Percentiles rank a stretch among this genome's conserved stretches.
Conservation (phyloP, 352 stramenopile species). For the Lagenidium giganteum region DNA sequence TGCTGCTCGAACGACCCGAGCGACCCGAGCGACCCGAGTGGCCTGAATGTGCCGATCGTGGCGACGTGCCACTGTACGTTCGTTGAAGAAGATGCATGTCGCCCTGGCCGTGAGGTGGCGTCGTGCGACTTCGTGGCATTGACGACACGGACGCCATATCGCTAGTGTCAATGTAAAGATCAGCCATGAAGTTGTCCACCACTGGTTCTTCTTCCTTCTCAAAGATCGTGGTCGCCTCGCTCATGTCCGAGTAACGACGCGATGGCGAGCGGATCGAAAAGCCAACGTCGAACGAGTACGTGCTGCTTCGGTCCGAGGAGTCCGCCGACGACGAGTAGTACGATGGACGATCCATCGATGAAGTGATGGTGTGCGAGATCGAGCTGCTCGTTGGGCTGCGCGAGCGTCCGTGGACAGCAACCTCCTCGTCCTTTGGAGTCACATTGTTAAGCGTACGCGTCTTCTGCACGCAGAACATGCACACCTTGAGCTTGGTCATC, state of each 20-base stretch:
- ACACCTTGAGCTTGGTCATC: slow-evolving; percentile 13
- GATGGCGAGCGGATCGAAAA: slow-evolving; percentile 7
- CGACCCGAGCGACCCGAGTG: too few species aligned
- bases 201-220: slow-evolving; percentile 1
- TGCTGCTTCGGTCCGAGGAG: slow-evolving; percentile 4
- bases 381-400: neutral
- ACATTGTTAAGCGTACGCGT: slow-evolving; percentile 1
- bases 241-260: slow-evolving; percentile 9
- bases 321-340: neutral
- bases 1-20: too few species aligned
- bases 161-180: slow-evolving; percentile 10
- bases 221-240: slow-evolving; percentile 9
- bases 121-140: too few species aligned
- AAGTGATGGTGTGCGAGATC: slow-evolving; percentile 4
- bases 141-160: slow-evolving; percentile 2
- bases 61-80: too few species aligned
- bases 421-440: neutral
- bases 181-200: neutral
- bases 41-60: too few species aligned
- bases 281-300: slow-evolving; percentile 4
- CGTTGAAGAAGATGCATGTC: too few species aligned
- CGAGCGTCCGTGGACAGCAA: too few species aligned
- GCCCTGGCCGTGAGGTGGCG: too few species aligned
- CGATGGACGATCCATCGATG: slow-evolving; percentile 7
- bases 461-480: slow-evolving; percentile 16